Evolutionary conservation across 108 stramenopile species (phyloP), one percentile per base, ranked within the genome.

Genomic region (Conticribra weissflogii): DNA sequence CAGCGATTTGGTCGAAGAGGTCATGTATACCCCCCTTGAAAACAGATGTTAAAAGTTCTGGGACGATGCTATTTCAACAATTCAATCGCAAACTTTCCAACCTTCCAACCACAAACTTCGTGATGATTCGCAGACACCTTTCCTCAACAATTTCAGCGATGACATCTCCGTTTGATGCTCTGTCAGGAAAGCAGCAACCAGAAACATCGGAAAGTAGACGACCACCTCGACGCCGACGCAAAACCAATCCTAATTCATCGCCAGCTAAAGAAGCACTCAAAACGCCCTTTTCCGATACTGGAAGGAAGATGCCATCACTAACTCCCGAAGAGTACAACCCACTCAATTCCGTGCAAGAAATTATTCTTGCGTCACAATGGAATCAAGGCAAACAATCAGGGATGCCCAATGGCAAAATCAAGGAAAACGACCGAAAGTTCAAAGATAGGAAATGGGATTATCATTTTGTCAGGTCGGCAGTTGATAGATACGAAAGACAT

Each of bases 401-500:
- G 29, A 19, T 48, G 57, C 12, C 45, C 15, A 32, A 56, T 54
- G 57, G 76, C 29, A 64, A 44, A 14, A 31, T 63, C 16, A 29
- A 23, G 55, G 64, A 63, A 41, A 12, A 41, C n/a, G n/a, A n/a
- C 27, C 45, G 75, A 56, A 76, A 68, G 16, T 54, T 23, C 23
- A 29, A 24, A 19, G 74, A 75, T 25, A 45, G 57, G 44, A 75
- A 74, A 41, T 79, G 78, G 78, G 72, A 79, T 44, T 70, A 61
- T 51, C 59, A 74, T 18, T 75, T 68, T 27, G 72, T 68, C 7
- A 53, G 72, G 41, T 68, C 59, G 58, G 67, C 78, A 27, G 48
- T 75, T 1, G 78, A 75, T 68, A 44, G 63, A 7, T 79, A 79
- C 41, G 66, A 79, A 54, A 72, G 66, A n/a, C 78, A 79, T 63